Base-by-base conservation (phyloP, 441 rosid species). In the Isatis lusitanica region DNA sequence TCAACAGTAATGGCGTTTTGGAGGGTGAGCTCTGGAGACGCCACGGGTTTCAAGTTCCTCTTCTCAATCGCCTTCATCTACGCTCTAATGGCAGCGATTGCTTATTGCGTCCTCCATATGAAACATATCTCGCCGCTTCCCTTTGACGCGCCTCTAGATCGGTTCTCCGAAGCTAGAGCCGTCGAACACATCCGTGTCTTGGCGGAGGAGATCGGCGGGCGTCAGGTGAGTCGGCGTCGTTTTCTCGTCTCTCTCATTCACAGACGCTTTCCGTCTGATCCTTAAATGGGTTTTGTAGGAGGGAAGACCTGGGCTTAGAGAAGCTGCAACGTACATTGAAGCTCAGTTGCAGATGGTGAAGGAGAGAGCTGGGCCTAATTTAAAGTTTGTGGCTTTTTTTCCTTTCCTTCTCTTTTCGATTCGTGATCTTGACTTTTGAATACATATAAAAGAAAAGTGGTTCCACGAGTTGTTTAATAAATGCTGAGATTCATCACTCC, bases 121-220 rank as follows among this genome's bases (percentile, higher is more conserved):
- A 88, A 84, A 82, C 83, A 87, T 60, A 72, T 96, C 40, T 60
- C 77, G 66, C 97, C 97, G 15, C 93, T 96, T 18, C 90, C 71
- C 9, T 16, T 69, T 26, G 86, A 91, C 80, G 97, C 98, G 4
- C 94, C 98, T 44, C 85, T 82, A 7, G 90, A 91, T 81, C 97
- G 93, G 4, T 96, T 96, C 84, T 91, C 99, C 42, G 97, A 89
- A 80, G 97, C 92, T 35, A 81, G 98, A 83, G 98, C 98, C 47
- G 62, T 96, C 30, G 80, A 90, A 47, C 98, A 93, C 63, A 88
- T 96, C 80, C 97, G 96, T 9, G 85, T 86, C n/a, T 82, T 93
- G 69, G 71, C 93, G 0, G 78, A 85, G 38, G 91, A 89, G 74
- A 89, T 89, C 84, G 88, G 76, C 24, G 91, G 84, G 56, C 98